Base-by-base conservation (phyloP, 331 rosid species). In the Quercus phellos region DNA sequence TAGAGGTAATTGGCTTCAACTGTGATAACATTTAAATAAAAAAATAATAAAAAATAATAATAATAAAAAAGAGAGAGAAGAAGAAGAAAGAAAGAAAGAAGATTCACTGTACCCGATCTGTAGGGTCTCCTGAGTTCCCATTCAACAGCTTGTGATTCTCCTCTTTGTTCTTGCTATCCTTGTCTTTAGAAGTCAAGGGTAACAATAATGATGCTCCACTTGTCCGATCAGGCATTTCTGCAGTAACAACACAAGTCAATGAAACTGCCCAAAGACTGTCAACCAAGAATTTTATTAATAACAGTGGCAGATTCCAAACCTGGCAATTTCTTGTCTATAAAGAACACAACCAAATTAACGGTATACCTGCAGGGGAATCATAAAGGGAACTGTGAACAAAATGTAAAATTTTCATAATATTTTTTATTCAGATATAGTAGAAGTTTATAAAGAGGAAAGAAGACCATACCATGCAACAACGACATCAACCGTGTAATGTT, bases 401-500 rank as follows among this genome's bases (percentile, higher is more conserved):
- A 58, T 18, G 68, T 54, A 19, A 18, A 55, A 11, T 1, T 32
- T 3, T 59, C 11, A 29, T 6, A 24, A 29, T 10, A 46, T 14
- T 43, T 30, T 64, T 38, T 68, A 22, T 42, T 66, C 2, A 35
- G 74, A 18, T 26, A 29, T 4, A 24, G 30, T 4, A 29, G 13
- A 46, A 46, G 32, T 42, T 21, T 17, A 21, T 51, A 68, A 32
- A 56, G 34, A 22, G 7, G 26, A 76, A 74, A 42, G 61, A 38
- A 46, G 18, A 69, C 72, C 79, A 78, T 85, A 94, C 99, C 99
- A 94, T 43, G 99, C 99, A 35, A 94, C 98, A 82, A 94, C 93
- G 32, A 94, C 87, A 18, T 94, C 99, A 72, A 94, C 99, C 0
- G 98, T 88, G 88, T 94, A 94, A 92, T 94, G 99, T 73, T 94